phyloP scores from a whole-genome alignment of 176 grass and related monocot genomes.

The Alopecurus myosuroides region DNA sequence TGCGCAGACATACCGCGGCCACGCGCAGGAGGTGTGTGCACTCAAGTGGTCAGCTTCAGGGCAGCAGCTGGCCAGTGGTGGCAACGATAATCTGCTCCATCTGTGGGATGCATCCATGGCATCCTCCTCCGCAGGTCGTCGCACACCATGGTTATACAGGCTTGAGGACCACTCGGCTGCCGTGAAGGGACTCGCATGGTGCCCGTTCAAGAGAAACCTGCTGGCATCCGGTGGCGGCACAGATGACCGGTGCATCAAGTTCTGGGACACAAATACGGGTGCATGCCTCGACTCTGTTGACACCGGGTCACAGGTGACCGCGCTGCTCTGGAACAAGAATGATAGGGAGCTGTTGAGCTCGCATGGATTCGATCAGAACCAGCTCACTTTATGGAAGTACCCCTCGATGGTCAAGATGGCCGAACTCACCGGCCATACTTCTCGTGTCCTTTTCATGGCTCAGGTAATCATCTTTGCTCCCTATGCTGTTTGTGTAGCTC shows the following conservation, averaged over 20 bases:
- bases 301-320: not conserved
- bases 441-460: not conserved
- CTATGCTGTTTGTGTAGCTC: not conserved
- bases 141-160: not conserved
- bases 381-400: not conserved
- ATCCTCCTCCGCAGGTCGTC: not conserved
- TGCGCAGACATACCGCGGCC: not conserved
- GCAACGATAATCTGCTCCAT: not conserved
- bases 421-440: not conserved
- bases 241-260: not conserved
- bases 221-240: not conserved
- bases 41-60: not conserved
- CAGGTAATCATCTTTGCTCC: not conserved
- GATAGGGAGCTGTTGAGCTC: not conserved
- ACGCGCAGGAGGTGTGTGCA: not conserved
- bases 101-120: not conserved
- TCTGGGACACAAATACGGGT: not conserved
- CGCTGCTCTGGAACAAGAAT: not conserved
- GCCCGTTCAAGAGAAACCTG: not conserved
- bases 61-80: not conserved
- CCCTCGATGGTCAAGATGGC: not conserved
- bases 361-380: not conserved
- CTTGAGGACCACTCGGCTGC: not conserved
- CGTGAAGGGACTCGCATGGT: not conserved
- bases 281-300: not conserved